phyloP scores from a whole-genome alignment of 2,329 filamentous ascomycete genomes.

The Pyricularia sp. region DNA sequence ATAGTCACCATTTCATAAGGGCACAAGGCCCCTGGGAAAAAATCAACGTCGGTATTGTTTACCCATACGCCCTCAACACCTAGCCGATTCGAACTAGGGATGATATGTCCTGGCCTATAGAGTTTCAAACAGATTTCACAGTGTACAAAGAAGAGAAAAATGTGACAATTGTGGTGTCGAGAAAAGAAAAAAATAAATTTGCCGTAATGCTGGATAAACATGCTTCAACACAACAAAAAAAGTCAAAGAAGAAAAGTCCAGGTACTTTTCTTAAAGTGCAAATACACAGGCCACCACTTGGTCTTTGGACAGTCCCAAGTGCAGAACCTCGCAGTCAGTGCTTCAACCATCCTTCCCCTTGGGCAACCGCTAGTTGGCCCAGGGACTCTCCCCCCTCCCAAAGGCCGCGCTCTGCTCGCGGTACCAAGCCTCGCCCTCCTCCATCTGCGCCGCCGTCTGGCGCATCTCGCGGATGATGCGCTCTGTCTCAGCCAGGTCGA shows the following conservation, averaged over 20 bases:
- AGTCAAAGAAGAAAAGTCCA: background rate
- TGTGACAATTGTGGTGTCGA: background rate
- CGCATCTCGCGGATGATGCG: conserved; percentile 32
- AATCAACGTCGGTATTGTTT: background rate
- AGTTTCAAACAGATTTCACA: background rate
- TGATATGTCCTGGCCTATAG: background rate
- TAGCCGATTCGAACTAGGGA: background rate
- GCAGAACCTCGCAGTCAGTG: background rate
- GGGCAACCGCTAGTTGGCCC: conserved; percentile 1
- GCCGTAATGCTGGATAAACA: background rate
- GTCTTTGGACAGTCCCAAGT: background rate
- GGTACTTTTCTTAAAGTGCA: background rate
- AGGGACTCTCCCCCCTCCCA: conserved; percentile 9
- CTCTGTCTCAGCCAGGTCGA: conserved; percentile 11
- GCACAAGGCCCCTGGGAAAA: background rate
- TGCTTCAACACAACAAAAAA: background rate
- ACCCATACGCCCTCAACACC: background rate
- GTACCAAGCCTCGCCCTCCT: conserved; percentile 37
- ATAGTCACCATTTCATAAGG: background rate
- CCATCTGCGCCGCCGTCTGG: conserved; percentile 32
- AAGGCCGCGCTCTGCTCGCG: conserved; percentile 32
- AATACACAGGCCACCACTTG: background rate
- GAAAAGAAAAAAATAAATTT: background rate
- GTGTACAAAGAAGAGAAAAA: background rate
- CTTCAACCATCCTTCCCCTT: background rate